Evolutionary conservation across 345 rosid species (phyloP), one percentile per base, ranked within the genome.

Genomic region (Limnanthes douglasii): DNA sequence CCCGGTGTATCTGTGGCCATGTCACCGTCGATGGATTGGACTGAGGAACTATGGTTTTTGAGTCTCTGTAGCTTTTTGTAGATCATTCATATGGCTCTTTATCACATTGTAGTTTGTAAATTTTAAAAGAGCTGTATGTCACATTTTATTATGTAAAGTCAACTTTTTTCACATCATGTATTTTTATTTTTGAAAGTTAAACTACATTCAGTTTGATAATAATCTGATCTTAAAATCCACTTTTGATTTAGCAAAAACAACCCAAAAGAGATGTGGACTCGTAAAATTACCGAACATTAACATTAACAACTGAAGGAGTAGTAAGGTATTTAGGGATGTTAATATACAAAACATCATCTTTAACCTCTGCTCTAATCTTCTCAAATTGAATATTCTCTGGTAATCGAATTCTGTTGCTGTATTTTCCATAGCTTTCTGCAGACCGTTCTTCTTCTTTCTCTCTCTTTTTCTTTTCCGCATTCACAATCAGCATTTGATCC

Each of bases 351-450:
- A 76, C 86, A 7, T 75, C 86, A 57, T 72, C 75, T 36, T 28
- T 72, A 11, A 72, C 78, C 57, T 62, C 88, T 2, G 88, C 88
- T 12, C 29, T 58, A 1, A 78, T 70, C 35, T 70, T 73, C 66
- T 73, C 80, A 38, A 68, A 65, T 52, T 54, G 24, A 19, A 69
- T 46, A 25, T 68, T 71, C 45, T 74, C 92, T 3, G 78, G 81
- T 72, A 78, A 37, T 1, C 67, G 77, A 27, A 78, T 78, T 36
- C 81, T 56, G 34, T 59, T 30, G 15, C 50, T 59, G 27, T 71
- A 78, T 37, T 54, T 61, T 8, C 84, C 83, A 16, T 67, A 73
- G 34, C 83, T 73, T 26, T 60, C 65, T 0, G 68, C 60, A 0
- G 76, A 53, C 83, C 83, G 70, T 3, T 53, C 82, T 10, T 31